phyloP scores from a whole-genome alignment of 2,329 filamentous ascomycete genomes.

The Paecilomyces dactylethromorphus region DNA sequence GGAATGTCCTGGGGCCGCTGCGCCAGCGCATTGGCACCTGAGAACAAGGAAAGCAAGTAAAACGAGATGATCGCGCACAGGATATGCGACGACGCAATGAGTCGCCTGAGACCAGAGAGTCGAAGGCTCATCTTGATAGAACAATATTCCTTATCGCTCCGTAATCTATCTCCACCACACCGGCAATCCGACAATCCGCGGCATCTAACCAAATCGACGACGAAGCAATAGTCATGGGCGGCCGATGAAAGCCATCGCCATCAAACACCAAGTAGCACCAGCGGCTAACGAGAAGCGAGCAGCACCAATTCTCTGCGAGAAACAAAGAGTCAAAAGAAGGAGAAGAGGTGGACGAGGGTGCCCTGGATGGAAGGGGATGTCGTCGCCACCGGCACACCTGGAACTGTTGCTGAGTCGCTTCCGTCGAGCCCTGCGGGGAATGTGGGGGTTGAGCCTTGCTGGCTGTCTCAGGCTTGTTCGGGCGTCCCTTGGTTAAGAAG shows the following conservation, averaged over 20 bases:
- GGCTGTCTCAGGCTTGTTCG: background rate
- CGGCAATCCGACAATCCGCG: background rate
- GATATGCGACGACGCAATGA: slow-evolving; percentile 6
- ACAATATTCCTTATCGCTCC: background rate
- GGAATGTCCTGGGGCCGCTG: slow-evolving; percentile 18
- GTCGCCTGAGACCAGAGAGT: slow-evolving; percentile 1
- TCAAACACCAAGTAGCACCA: background rate
- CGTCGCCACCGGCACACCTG: background rate
- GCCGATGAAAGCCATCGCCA: background rate
- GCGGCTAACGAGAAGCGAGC: background rate
- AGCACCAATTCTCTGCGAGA: background rate
- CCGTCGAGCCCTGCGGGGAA: background rate
- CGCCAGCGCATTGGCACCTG: slow-evolving; percentile 22
- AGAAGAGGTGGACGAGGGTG: background rate
- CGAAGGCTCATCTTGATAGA: slow-evolving; percentile 11
- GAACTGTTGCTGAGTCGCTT: background rate
- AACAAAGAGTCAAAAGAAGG: background rate
- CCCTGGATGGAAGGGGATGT: background rate
- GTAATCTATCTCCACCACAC: background rate
- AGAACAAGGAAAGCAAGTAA: slow-evolving; percentile 14
- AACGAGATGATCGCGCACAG: slow-evolving; percentile 15
- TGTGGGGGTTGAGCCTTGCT: background rate
- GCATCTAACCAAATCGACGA: background rate
- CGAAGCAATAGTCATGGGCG: background rate
- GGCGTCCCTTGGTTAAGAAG: background rate